Base-by-base conservation (phyloP, 306 rosid species). In the Sophora flavescens region DNA sequence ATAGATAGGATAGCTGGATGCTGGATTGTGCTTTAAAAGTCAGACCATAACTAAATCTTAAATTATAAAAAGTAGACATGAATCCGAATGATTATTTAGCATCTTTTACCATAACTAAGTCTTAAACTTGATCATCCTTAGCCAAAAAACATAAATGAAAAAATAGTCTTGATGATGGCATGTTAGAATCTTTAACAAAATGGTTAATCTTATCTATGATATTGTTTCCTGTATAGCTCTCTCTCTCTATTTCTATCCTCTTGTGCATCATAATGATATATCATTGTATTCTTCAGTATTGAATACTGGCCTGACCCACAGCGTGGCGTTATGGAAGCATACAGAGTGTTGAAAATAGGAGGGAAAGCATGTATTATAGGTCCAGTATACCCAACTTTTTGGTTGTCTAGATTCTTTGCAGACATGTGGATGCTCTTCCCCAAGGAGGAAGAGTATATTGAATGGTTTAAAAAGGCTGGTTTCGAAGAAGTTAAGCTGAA, bases 291-390 rank as follows among this genome's bases (percentile, higher is more conserved):
- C 36, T 72, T 75, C 86, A 93, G 98, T 69, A 93, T 91, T 1
- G 97, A 91, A 77, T 88, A 89, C 80, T 93, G 98, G 97, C 92
- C 92, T 18, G 98, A 93, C 76, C 97, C 93, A 56, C 98, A 91
- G 75, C 93, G 97, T 14, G 96, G 97, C 63, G 89, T 93, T 63
- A 88, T 17, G 81, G 98, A 93, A 84, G 98, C 96, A 67, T 93
- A 91, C 80, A 85, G 93, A 81, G 92, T 93, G 51, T 50, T 93
- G 64, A 91, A 83, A 81, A 85, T 89, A 32, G 93, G 98, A 75
- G 97, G 97, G 64, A 93, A 88, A 80, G 93, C 97, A 44, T 93
- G 97, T 18, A 0, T 91, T 60, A 89, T 93, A 79, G 98, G 98
- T 78, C 98, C 98, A 3, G 96, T 91, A 61, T 83, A 93, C 84